Evolutionary conservation across 1,284 basidiomycete species (phyloP).

Genomic region (Pisolithus thermaeus): DNA sequence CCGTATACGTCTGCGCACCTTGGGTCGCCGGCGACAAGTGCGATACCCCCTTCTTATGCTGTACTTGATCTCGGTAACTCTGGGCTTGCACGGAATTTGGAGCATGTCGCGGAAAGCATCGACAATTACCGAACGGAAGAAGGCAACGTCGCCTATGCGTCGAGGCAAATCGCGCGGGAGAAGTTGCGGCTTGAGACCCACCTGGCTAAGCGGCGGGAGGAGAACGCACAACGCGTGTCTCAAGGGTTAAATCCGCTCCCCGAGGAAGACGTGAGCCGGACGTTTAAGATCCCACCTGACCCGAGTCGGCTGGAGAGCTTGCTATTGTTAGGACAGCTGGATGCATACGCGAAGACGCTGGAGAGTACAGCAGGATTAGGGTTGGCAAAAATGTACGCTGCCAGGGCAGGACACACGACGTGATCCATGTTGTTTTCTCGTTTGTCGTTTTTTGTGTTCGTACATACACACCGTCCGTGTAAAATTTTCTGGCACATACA

Average conservation of each 20-base stretch:
- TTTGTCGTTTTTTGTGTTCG: too few species aligned
- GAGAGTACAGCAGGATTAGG: constrained; percentile 65
- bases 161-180: constrained; percentile 89
- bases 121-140: constrained; percentile 88
- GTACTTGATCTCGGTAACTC: constrained; percentile 57
- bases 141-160: constrained; percentile 89
- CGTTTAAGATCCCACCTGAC: constrained; percentile 88
- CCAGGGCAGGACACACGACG: constrained; percentile 34
- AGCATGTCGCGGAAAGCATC: constrained; percentile 79
- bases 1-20: constrained; percentile 32
- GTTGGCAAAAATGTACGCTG: constrained; percentile 73
- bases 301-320: constrained; percentile 89
- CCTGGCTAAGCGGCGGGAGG: constrained; percentile 82
- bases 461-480: too few species aligned
- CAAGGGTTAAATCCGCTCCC: constrained; percentile 86
- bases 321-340: constrained; percentile 81
- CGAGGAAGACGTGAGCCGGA: constrained; percentile 74
- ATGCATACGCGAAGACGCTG: constrained; percentile 75
- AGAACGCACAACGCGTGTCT: constrained; percentile 77
- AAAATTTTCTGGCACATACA: too few species aligned
- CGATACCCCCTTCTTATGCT: constrained; percentile 50
- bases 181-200: constrained; percentile 77
- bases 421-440: not conserved
- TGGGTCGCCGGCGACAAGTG: constrained; percentile 33
- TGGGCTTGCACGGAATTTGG: constrained; percentile 63